A percentile compares a stretch with the other conserved stretches of the same genome.
Conservation (phyloP, 1,284 basidiomycete genomes). For the Chalciporus sp. region DNA sequence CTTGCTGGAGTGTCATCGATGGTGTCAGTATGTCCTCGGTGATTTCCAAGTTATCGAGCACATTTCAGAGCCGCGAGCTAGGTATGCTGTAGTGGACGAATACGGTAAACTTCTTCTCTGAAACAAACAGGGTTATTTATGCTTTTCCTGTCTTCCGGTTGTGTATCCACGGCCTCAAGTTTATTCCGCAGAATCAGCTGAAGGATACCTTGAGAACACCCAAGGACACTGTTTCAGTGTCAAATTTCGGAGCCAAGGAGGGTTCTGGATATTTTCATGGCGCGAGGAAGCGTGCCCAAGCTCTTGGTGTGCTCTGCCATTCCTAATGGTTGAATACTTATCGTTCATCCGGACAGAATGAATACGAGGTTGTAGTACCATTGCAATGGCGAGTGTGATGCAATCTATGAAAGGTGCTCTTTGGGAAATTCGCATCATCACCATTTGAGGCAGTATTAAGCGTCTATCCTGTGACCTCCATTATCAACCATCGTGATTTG, state of each 20-base stretch:
- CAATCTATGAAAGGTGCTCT: not conserved
- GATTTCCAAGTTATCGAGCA: slow-evolving; percentile 10
- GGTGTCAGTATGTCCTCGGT: slow-evolving; percentile 15
- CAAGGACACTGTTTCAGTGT: not conserved
- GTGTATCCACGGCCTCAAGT: slow-evolving; percentile 3
- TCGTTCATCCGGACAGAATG: not conserved
- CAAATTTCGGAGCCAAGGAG: slow-evolving; percentile 13
- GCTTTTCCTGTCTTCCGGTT: slow-evolving; percentile 1
- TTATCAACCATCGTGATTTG: not conserved
- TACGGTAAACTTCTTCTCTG: not conserved
- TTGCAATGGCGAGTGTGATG: slow-evolving; percentile 1
- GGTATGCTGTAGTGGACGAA: not conserved
- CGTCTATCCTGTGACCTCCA: slow-evolving; percentile 2
- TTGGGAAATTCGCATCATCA: slow-evolving; percentile 16
- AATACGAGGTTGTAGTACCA: slow-evolving; percentile 2
- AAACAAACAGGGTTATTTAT: not conserved
- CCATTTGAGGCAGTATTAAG: slow-evolving; percentile 11
- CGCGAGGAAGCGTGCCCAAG: not conserved
- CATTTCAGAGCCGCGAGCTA: not conserved
- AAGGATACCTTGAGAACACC: not conserved
- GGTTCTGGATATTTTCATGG: not conserved
- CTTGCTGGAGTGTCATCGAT: not conserved
- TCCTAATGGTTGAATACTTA: not conserved
- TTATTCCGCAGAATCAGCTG: slow-evolving; percentile 2
- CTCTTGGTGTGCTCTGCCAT: not conserved